Conservation (phyloP, 1,284 basidiomycete genomes). For the Ganoderma lucidum region DNA sequence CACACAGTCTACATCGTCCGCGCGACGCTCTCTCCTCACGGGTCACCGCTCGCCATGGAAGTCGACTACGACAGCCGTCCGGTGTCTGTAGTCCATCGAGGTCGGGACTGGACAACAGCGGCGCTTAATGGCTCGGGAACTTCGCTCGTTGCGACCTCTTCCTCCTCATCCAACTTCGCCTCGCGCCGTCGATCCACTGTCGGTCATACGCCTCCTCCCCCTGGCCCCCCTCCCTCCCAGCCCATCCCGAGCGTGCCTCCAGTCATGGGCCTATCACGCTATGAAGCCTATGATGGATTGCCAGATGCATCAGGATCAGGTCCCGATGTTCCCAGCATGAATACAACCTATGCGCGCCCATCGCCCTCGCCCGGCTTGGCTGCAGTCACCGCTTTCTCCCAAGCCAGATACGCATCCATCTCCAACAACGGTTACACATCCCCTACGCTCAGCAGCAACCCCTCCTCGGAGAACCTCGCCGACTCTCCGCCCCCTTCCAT, state of each 20-base stretch:
- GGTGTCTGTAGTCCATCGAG: constrained; percentile 45
- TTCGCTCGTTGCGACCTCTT: constrained; percentile 43
- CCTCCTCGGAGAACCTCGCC: constrained; percentile 59
- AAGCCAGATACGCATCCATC: constrained; percentile 55
- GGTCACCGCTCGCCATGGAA: constrained; percentile 52
- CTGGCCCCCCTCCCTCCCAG: constrained; percentile 75
- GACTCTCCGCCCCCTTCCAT: constrained; percentile 57
- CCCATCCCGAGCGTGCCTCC: constrained; percentile 73
- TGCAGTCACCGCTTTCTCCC: constrained; percentile 67
- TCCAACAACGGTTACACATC: constrained; percentile 40
- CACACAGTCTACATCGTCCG: constrained; percentile 13
- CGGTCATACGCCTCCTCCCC: constrained; percentile 68
- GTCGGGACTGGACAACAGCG: constrained; percentile 57
- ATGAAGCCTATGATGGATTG: constrained; percentile 38
- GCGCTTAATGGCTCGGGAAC: constrained; percentile 41
- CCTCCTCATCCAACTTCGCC: constrained; percentile 41
- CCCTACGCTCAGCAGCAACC: constrained; percentile 41
- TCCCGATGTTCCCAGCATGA: constrained; percentile 34
- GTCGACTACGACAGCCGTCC: constrained; percentile 59
- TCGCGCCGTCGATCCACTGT: constrained; percentile 71
- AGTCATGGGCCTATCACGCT: constrained; percentile 38
- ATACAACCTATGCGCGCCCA: constrained; percentile 53
- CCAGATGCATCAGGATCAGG: constrained; percentile 33
- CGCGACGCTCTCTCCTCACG: constrained; percentile 12
- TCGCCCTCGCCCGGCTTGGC: constrained; percentile 61